Evolutionary conservation across 768 basidiomycete genomes (phyloP), one percentile per base, ranked within the genome.

Genomic region (Rubroboletus satanas): DNA sequence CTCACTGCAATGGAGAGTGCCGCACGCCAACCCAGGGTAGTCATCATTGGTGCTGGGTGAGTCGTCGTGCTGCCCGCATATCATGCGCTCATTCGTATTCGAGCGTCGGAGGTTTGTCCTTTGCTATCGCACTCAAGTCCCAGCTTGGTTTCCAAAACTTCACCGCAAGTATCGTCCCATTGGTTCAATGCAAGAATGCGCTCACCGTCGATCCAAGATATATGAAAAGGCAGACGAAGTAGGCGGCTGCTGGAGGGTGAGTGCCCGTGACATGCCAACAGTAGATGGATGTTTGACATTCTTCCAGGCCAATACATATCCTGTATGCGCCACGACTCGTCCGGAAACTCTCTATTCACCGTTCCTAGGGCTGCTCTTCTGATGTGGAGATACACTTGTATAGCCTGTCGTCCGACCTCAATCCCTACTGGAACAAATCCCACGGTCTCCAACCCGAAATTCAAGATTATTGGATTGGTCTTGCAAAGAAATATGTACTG

Each of bases 171-270:
- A 52, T 58, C 29, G 2, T 18, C 32, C 17, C 31, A 26, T 28
- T 32, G 17, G 23, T n/a, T n/a, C 23, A 1, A 23, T 5, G 28
- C 35, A 29, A 29, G 42, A 28, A 17, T 39, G 35, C 11, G 23
- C 45, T 57, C 33, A 62, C 33, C 15, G 7, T 44, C 31, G 11
- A 41, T 36, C 6, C 23, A 11, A 45, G 81, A 76, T 82, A 18
- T 78, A 73, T 32, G 80, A 82, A 59, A 76, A 78, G 51, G 74
- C 63, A 5, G 46, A 49, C 4, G 74, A 75, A 36, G 71, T 81
- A 17, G 81, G 81, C 10, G 79, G 80, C 36, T 79, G 78, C 31
- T 82, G 81, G 80, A 71, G 78, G 56, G 80, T 82, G 52, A 57
- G 79, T 70, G 32, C 10, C 47, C 12, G 55, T 26, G 26, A 26